These are phyloP conservation scores for Alternaria ventricosa DNA, from an alignment of 2,329 filamentous ascomycete species.

Conservation along the genomic window DNA sequence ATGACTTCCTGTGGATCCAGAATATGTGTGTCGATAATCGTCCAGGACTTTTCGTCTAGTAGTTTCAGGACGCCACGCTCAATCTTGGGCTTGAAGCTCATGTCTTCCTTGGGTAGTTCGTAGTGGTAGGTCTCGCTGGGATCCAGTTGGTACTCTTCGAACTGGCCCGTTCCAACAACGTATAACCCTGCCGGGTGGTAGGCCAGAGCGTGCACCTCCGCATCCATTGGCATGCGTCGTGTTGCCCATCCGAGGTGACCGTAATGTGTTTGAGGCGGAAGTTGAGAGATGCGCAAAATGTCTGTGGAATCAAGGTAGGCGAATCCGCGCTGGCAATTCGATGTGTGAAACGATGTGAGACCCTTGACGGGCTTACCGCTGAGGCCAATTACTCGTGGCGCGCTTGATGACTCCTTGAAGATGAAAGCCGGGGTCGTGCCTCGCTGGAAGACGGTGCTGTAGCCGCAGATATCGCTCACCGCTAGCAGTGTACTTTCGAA, in stretches of 20 bases:
- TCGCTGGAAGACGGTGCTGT: constrained; percentile 81
- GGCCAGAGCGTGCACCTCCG: constrained; percentile 74
- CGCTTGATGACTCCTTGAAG: constrained; percentile 78
- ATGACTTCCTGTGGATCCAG: constrained; percentile 78
- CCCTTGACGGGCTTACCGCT: constrained; percentile 72
- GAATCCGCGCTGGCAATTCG: constrained; percentile 80
- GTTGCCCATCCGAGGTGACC: constrained; percentile 78
- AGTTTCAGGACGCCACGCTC: constrained; percentile 78
- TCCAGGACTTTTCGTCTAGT: constrained; percentile 77
- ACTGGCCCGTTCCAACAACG: constrained; percentile 72
- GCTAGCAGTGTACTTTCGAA: constrained; percentile 60
- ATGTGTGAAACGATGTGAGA: constrained; percentile 78
- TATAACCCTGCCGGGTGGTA: constrained; percentile 83
- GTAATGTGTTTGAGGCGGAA: constrained; percentile 72
- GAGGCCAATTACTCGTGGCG: constrained; percentile 76
- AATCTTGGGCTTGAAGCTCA: constrained; percentile 68
- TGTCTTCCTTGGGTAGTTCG: constrained; percentile 74
- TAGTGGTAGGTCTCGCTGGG: constrained; percentile 84
- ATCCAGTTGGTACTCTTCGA: constrained; percentile 74
- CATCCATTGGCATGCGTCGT: constrained; percentile 71
- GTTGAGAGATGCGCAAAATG: constrained; percentile 74
- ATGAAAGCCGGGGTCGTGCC: constrained; percentile 82
- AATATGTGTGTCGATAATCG: constrained; percentile 75
- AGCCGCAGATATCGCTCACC: constrained; percentile 73
- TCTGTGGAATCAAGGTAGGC: constrained; percentile 71